Conservation (phyloP, 2,329 filamentous ascomycete genomes). For the Aspergillus tubingensis region DNA sequence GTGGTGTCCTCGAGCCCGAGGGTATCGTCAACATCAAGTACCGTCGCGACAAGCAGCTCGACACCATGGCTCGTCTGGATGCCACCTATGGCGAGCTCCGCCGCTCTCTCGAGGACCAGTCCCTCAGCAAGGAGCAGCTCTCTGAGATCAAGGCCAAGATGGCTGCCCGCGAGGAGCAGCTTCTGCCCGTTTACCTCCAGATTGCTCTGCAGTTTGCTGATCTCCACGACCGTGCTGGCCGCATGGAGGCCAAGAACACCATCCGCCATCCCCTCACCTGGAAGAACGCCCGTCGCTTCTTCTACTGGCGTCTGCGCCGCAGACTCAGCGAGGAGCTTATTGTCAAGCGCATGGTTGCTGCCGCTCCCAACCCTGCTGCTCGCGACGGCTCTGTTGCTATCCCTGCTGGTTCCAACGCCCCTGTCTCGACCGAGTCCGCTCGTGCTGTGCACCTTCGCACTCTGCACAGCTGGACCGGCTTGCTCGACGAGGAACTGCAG, state of each 20-base stretch:
- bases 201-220: slow-evolving; percentile 97
- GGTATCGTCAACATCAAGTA: slow-evolving; percentile 99
- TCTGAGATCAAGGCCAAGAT: slow-evolving; percentile 82
- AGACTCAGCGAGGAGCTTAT: slow-evolving; percentile 97
- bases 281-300: slow-evolving; percentile 90
- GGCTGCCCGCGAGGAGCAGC: slow-evolving; percentile 78
- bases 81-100: slow-evolving; percentile 79
- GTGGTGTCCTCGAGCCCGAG: slow-evolving; percentile 96
- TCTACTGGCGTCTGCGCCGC: slow-evolving; percentile 98
- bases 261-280: slow-evolving; percentile 84
- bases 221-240: slow-evolving; percentile 91
- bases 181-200: slow-evolving; percentile 91
- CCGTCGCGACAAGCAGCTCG: slow-evolving; percentile 93
- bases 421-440: slow-evolving; percentile 44
- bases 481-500: slow-evolving; percentile 68
- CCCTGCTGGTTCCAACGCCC: slow-evolving; percentile 35
- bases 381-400: slow-evolving; percentile 44
- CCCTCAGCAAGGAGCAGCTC: slow-evolving; percentile 71
- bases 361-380: slow-evolving; percentile 40
- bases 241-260: slow-evolving; percentile 96
- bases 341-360: slow-evolving; percentile 76
- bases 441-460: slow-evolving; percentile 71
- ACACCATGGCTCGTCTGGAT: slow-evolving; percentile 95
- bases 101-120: slow-evolving; percentile 70
- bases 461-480: slow-evolving; percentile 79